Evolutionary conservation across 1,284 basidiomycete species (phyloP).

Genomic region (Sporisorium reilianum): DNA sequence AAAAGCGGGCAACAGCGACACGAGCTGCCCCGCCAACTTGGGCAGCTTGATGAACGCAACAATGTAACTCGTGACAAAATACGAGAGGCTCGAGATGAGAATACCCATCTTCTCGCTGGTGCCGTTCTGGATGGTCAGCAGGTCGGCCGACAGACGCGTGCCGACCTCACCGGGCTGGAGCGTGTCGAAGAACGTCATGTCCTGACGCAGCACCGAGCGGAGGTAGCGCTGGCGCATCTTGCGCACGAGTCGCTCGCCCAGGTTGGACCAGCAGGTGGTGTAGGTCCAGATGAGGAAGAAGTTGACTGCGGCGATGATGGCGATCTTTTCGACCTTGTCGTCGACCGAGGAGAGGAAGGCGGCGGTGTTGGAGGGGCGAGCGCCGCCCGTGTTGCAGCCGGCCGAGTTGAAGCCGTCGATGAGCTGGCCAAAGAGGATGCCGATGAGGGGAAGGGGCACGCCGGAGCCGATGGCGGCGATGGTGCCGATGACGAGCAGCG

Average conservation of each 20-base stretch:
- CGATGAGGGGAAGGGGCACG: conserved; percentile 61
- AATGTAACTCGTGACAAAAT: conserved; percentile 59
- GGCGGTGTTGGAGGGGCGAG: conserved; percentile 25
- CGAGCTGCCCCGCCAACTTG: conserved; percentile 52
- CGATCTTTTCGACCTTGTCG: conserved; percentile 57
- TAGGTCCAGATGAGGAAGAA: conserved; percentile 65
- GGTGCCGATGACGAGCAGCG: conserved; percentile 48
- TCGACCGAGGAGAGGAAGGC: conserved; percentile 50
- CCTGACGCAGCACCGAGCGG: conserved; percentile 70
- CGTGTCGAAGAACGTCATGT: conserved; percentile 66
- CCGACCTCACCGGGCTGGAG: conserved; percentile 57
- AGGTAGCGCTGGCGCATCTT: conserved; percentile 70
- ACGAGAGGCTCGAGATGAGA: conserved; percentile 54
- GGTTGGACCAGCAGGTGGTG: conserved; percentile 60
- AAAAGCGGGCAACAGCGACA: conserved; percentile 57
- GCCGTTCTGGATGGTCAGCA: conserved; percentile 60
- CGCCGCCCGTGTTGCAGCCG: conserved; percentile 25
- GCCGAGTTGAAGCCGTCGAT: conserved; percentile 60
- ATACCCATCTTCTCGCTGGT: conserved; percentile 64
- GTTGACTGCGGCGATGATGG: conserved; percentile 60
- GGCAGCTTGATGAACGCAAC: conserved; percentile 59
- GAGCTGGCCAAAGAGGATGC: conserved; percentile 61
- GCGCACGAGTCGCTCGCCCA: conserved; percentile 60
- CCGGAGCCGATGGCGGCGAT: conserved; percentile 58
- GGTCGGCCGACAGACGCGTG: conserved; percentile 54